Evolutionary conservation across 2,329 filamentous ascomycete species (phyloP), one percentile per base, ranked within the genome.

Genomic region (Ilyonectria robusta): DNA sequence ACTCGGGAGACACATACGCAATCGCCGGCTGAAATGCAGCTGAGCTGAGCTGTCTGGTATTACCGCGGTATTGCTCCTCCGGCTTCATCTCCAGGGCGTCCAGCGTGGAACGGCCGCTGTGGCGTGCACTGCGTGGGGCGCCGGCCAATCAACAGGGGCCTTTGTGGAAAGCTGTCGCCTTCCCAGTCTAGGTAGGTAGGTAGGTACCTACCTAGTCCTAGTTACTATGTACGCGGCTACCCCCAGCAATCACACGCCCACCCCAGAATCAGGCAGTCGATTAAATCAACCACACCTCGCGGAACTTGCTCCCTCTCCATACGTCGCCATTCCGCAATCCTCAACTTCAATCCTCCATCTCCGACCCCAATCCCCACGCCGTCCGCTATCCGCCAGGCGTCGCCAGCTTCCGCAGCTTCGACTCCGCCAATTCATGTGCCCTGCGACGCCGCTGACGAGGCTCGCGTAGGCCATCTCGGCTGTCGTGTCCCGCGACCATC

Each of bases 381-480:
- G 15, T 29, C 23, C 21, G 15, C 42, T 44, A 46, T 15, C 50
- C 50, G 23, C 35, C 47, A 21, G 17, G 33, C 7, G 10, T 50
- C 15, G 33, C 53, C 33, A 11, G 35, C 55, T n/a, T 26, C 35
- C 40, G 35, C 29, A 37, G 31, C 31, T 13, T 44, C 35, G 21
- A 54, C 10, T 26, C 50, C 44, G 26, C 44, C 67, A 64, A 71
- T 74, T 70, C 68, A 75, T 75, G 73, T 69, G 46, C 66, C 56
- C 67, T 57, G 69, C 59, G 66, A 63, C 70, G 66, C 63, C 62
- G 67, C 72, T 72, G 59, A 70, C 72, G 69, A 75, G 67, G 69
- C 71, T 74, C 70, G 72, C 72, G 69, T 72, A 74, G 62, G 70
- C 65, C 72, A 69, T 72, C 65, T 71, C 65, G 65, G 71, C 59